Base-by-base conservation (phyloP, 305 asterid genomes). In the Striga hermonthica region DNA sequence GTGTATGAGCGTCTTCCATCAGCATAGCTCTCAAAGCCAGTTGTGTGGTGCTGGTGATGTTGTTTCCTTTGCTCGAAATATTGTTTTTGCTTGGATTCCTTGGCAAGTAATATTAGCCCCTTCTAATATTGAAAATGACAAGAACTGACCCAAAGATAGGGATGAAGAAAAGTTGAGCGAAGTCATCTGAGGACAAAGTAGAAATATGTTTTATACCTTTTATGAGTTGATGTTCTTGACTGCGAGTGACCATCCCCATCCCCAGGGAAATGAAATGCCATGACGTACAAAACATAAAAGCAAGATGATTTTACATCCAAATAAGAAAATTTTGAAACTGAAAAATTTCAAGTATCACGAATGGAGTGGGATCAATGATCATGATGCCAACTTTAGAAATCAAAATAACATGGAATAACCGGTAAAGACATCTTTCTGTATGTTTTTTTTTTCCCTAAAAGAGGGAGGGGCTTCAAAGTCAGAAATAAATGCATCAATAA, bases 61-160 rank as follows among this genome's bases (percentile, higher is more conserved):
- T 82, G 80, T 74, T 78, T 87, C 86, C 86, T 84, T 78, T 89
- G 98, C 83, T 92, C 98, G 78, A 89, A 89, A 67, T 87, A 92
- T 57, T 87, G 94, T 45, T 81, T 87, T 81, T 92, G 98, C 87
- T 96, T 92, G 54, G 43, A 68, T 68, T 48, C 55, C 62, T 64
- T 49, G 60, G 63, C 48, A 64, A 41, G 44, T 55, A 35, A 57
- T 60, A 66, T 57, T 22, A 39, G 62, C 54, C 44, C 60, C 71
- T 70, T 63, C 41, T 49, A 64, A 50, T 43, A 40, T 63, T 35
- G 39, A 22, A 67, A 58, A 62, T 47, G 34, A 12, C 43, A 57
- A n/a, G n/a, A n/a, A 40, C 12, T 55, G 31, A 50, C 56, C 35
- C 28, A 38, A 62, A 36, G 41, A 63, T 68, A 68, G 55, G 66